Conservation (phyloP, 2,329 filamentous ascomycete genomes). For the Botrytis paeoniae region DNA sequence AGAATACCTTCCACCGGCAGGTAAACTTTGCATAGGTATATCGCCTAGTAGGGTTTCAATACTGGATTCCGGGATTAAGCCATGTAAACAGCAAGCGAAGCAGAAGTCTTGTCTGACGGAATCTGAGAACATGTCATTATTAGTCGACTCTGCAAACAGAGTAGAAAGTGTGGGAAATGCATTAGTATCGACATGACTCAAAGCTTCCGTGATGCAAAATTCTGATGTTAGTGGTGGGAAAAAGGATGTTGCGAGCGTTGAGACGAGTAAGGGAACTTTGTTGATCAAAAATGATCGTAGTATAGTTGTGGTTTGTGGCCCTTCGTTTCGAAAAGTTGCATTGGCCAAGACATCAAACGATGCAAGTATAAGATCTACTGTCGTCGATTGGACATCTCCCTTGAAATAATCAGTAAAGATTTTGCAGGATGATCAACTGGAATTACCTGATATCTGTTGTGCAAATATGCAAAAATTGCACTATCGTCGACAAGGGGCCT, state of each 20-base stretch:
- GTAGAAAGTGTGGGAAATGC: constrained; percentile 63
- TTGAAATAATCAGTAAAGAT: constrained; percentile 40
- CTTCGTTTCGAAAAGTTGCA: constrained; percentile 69
- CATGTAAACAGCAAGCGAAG: constrained; percentile 85
- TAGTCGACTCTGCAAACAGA: constrained; percentile 57
- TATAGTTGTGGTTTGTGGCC: constrained; percentile 60
- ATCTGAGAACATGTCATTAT: constrained; percentile 54
- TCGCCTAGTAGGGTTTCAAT: constrained; percentile 81
- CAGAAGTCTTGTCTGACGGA: constrained; percentile 79
- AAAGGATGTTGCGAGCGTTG: constrained; percentile 53
- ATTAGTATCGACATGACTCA: constrained; percentile 60
- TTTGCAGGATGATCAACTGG: background rate
- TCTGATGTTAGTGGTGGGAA: constrained; percentile 60
- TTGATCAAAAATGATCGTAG: constrained; percentile 85
- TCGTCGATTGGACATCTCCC: constrained; percentile 73
- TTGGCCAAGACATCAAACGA: constrained; percentile 90
- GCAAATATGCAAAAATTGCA: constrained; percentile 73
- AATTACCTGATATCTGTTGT: constrained; percentile 76
- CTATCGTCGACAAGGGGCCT: constrained; percentile 81
- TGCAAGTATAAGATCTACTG: constrained; percentile 79
- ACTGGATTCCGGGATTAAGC: constrained; percentile 73
- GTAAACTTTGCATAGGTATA: constrained; percentile 75
- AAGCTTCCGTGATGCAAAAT: constrained; percentile 62
- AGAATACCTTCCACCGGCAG: constrained; percentile 68
- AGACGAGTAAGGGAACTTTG: constrained; percentile 61